Conservation (phyloP, 1,139 yeast species). For the Ashbya aceris region DNA sequence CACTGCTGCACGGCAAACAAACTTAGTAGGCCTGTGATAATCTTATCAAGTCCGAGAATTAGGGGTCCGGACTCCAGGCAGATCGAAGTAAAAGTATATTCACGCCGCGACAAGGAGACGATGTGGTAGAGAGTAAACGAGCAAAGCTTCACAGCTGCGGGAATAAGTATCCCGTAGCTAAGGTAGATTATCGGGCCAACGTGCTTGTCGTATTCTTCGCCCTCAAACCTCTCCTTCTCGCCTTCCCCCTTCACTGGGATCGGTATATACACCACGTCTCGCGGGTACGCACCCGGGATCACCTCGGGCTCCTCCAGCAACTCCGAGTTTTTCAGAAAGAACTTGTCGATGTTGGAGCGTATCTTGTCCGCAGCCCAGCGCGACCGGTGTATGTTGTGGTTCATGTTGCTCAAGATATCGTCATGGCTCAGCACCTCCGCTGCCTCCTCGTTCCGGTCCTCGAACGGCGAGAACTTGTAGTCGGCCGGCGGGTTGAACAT, state of each 20-base stretch:
- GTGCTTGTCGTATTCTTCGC: not conserved
- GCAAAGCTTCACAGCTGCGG: conserved; percentile 1
- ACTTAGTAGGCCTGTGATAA: conserved; percentile 1
- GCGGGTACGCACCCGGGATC: conserved; percentile 1
- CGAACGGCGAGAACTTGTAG: not conserved
- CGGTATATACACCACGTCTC: conserved; percentile 1
- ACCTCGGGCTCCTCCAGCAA: not conserved
- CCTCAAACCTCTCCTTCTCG: not conserved
- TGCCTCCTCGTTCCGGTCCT: not conserved
- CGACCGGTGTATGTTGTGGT: conserved; percentile 1
- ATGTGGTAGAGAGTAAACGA: conserved; percentile 2
- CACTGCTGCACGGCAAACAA: conserved; percentile 3
- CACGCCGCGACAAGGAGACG: conserved; percentile 2
- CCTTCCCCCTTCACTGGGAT: not conserved
- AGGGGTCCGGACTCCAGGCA: not conserved
- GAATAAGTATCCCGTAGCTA: not conserved
- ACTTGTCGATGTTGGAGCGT: not conserved
- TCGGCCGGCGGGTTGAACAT: conserved; percentile 1
- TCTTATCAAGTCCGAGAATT: not conserved
- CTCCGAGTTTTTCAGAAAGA: not conserved
- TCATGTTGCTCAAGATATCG: not conserved
- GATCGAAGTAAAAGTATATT: conserved; percentile 2
- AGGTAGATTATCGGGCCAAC: conserved; percentile 1
- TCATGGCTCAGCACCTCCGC: not conserved
- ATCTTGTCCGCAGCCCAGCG: not conserved